Percentiles rank a stretch among this genome's conserved stretches.
phyloP scores from a whole-genome alignment of 345 rosid species.

The Ceriops zippeliana region DNA sequence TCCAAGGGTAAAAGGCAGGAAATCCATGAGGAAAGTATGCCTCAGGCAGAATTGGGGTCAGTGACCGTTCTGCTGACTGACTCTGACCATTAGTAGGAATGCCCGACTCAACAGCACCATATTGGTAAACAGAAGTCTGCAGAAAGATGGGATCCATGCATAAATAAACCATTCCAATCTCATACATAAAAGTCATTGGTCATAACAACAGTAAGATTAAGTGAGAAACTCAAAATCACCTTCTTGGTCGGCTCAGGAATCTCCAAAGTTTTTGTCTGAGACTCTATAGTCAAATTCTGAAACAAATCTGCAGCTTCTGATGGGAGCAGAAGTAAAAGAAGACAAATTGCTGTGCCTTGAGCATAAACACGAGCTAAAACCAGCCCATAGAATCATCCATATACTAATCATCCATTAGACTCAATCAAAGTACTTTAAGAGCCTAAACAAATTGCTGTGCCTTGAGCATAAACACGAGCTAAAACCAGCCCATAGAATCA shows the following conservation, averaged over 20 bases:
- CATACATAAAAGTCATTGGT: background rate
- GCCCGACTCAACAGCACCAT: slow-evolving; percentile 50
- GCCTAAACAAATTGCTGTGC: too few species aligned
- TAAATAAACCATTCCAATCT: slow-evolving; percentile 4
- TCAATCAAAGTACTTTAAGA: too few species aligned
- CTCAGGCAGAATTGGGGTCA: slow-evolving; percentile 51
- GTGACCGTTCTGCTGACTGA: slow-evolving; percentile 48
- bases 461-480: too few species aligned
- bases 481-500: too few species aligned
- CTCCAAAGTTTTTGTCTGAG: slow-evolving; percentile 55
- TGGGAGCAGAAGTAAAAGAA: slow-evolving; percentile 42
- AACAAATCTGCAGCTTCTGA: slow-evolving; percentile 68
- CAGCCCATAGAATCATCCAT: background rate
- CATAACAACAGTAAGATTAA: background rate
- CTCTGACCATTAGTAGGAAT: slow-evolving; percentile 45
- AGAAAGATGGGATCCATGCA: background rate
- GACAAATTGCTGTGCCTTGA: background rate
- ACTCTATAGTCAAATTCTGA: slow-evolving; percentile 61
- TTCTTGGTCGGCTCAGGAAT: slow-evolving; percentile 67
- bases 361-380: background rate
- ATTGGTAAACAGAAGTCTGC: slow-evolving; percentile 60
- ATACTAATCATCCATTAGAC: background rate
- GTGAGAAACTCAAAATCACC: slow-evolving; percentile 23
- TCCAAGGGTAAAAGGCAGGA: slow-evolving; percentile 43
- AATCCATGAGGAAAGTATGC: slow-evolving; percentile 51